Evolutionary conservation across 2,329 filamentous ascomycete species (phyloP), one percentile per base, ranked within the genome.

Genomic region (Epichloe scottii): DNA sequence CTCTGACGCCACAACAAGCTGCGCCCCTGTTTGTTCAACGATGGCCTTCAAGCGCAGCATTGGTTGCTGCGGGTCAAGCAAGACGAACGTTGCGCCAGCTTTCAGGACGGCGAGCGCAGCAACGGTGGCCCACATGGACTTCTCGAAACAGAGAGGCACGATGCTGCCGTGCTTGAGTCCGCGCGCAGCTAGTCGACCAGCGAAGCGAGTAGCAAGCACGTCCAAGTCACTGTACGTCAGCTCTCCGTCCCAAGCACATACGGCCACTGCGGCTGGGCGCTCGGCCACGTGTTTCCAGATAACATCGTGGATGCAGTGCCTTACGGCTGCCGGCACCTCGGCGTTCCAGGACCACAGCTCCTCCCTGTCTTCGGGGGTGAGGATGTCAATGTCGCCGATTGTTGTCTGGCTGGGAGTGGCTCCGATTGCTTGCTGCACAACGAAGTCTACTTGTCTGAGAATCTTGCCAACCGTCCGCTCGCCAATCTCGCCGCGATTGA

Each of bases 181-280:
- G 1, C 40, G 4, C 15, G 17, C 17, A 14, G 37, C 33, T 7
- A 58, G 46, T n/a, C 43, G 44, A 4, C 37, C 30, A 6, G 61
- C 59, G n/a, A 60, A 49, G 2, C 44, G 49, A n/a, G 45, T 44
- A 2, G 51, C 30, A 14, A 53, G 44, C 3, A 5, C 7, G 34
- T 56, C 45, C 3, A 72, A 59, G 26, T 72, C 34, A 55, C 64
- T 53, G 49, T 68, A 19, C 65, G 59, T 49, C 67, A 68, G 53
- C 66, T 67, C 60, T 70, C 76, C 49, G 73, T 73, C 59, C 53
- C 55, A 55, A 19, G 55, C 49, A n/a, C 33, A 45, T 4, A 54
- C 26, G 5, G 52, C 52, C 15, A 12, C 26, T 26, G 51, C 48
- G n/a, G 48, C 17, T n/a, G 48, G 51, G 34, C 35, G 33, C 14